Percentiles rank a stretch among this genome's conserved stretches.
Conservation (phyloP, 495 filamentous ascomycete genomes). For the Penicillium roqueforti region DNA sequence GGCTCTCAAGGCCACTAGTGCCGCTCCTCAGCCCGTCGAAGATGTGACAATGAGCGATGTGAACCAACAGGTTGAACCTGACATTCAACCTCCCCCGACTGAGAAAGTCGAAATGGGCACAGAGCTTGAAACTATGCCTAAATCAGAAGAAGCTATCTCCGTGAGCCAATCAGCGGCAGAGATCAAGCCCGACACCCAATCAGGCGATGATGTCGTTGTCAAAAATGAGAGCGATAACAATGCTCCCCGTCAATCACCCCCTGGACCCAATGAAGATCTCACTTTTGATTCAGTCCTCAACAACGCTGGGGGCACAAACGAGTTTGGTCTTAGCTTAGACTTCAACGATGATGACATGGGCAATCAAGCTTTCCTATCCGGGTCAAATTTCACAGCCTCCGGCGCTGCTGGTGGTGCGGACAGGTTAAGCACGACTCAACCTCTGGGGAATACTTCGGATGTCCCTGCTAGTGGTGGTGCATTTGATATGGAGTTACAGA, state of each 20-base stretch:
- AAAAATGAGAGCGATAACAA: conserved; percentile 26
- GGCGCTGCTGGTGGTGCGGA: conserved; percentile 16
- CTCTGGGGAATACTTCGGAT: conserved; percentile 24
- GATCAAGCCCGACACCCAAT: conserved; percentile 8
- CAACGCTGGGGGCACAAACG: conserved; percentile 32
- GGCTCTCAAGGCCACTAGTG: conserved; percentile 34
- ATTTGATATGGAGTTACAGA: conserved; percentile 42
- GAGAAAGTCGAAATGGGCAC: conserved; percentile 15
- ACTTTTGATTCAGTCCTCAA: conserved; percentile 40
- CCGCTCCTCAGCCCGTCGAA: conserved; percentile 24
- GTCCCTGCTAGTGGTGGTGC: conserved; percentile 39
- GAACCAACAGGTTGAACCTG: conserved; percentile 16
- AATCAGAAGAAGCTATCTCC: conserved; percentile 12
- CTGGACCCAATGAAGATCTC: conserved; percentile 28
- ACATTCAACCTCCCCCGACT: conserved; percentile 8
- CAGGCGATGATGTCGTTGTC: conserved; percentile 16
- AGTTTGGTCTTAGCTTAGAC: conserved; percentile 45
- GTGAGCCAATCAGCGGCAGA: conserved; percentile 15
- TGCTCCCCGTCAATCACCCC: conserved; percentile 18
- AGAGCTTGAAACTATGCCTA: conserved; percentile 13
- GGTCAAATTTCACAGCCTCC: conserved; percentile 30
- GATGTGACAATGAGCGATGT: conserved; percentile 35
- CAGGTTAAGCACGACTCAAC: conserved; percentile 23
- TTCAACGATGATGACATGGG: conserved; percentile 44
- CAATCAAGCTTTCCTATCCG: conserved; percentile 42